Percentiles rank a stretch among this genome's conserved stretches.
phyloP scores from a whole-genome alignment of 2,329 filamentous ascomycete species.

The Ilyonectria robusta region DNA sequence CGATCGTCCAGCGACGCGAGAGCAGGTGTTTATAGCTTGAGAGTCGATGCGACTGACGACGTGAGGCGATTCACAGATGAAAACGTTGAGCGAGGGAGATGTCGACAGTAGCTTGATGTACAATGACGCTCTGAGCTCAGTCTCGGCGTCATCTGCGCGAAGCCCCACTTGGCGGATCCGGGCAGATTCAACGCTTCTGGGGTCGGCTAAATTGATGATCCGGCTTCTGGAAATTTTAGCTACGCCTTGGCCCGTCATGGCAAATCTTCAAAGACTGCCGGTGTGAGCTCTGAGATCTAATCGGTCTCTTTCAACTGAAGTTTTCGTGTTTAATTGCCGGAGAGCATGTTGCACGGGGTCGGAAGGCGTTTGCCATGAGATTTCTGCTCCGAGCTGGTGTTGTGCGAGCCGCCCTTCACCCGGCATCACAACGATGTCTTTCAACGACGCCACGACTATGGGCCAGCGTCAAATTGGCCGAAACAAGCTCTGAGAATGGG shows the following conservation, averaged over 20 bases:
- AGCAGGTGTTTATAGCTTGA: constrained; percentile 4
- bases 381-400: constrained; percentile 46
- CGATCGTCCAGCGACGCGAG: neutral
- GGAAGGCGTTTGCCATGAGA: constrained; percentile 48
- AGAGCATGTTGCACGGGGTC: constrained; percentile 37
- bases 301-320: constrained; percentile 16
- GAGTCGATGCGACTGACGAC: neutral
- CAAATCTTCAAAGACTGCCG: constrained; percentile 28
- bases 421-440: constrained; percentile 39
- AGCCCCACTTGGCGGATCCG: constrained; percentile 37
- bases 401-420: constrained; percentile 41
- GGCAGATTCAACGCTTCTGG: constrained; percentile 10
- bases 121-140: constrained; percentile 40
- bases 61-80: neutral
- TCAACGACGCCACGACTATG: constrained; percentile 42
- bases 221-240: constrained; percentile 42
- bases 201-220: constrained; percentile 40
- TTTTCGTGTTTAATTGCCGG: constrained; percentile 1
- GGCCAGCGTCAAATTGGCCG: neutral
- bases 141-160: constrained; percentile 41
- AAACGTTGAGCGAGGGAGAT: constrained; percentile 8
- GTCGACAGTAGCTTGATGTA: constrained; percentile 31
- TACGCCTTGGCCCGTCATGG: constrained; percentile 29
- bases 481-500: constrained; percentile 4
- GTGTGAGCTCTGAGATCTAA: constrained; percentile 10